A percentile compares a stretch with the other conserved stretches of the same genome.
phyloP scores from a whole-genome alignment of 1,139 yeast genomes.

The Sporopachydermia cereana region DNA sequence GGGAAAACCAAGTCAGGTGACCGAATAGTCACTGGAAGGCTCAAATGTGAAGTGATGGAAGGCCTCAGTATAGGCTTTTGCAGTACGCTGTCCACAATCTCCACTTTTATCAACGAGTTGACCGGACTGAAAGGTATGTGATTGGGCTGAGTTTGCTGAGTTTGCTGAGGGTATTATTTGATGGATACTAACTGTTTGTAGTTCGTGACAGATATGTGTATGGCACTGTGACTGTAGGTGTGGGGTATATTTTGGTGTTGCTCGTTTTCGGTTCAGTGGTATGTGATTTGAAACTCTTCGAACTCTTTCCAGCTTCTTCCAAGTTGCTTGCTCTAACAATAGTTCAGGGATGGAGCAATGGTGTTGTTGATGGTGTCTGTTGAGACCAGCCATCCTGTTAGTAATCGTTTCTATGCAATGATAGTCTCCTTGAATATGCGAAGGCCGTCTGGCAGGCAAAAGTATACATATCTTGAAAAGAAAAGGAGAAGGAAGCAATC shows the following conservation, averaged over 20 bases:
- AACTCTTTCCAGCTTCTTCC: no score
- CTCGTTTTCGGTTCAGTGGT: background rate
- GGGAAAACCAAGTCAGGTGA: slow-evolving; percentile 27
- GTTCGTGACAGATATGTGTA: no score
- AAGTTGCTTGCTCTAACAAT: no score
- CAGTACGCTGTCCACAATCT: slow-evolving; percentile 67
- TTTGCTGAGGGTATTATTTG: no score
- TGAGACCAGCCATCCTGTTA: no score
- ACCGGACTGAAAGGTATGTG: slow-evolving; percentile 23
- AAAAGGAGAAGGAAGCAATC: no score
- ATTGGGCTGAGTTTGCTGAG: no score
- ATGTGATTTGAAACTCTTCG: background rate
- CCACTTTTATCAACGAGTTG: slow-evolving; percentile 65
- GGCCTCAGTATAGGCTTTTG: slow-evolving; percentile 66
- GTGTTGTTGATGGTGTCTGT: background rate
- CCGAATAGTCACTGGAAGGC: slow-evolving; percentile 9
- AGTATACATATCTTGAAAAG: no score
- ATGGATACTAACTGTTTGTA: no score
- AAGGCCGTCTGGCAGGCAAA: no score
- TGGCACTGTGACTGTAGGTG: background rate
- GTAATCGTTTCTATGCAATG: no score
- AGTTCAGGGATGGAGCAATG: slow-evolving; percentile 1
- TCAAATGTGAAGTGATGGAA: slow-evolving; percentile 39
- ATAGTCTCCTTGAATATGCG: no score
- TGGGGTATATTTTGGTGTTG: slow-evolving; percentile 1